These are phyloP conservation scores for Myxozyma nipponensis DNA, from an alignment of 805 yeast genomes.

Conservation along the genomic window DNA sequence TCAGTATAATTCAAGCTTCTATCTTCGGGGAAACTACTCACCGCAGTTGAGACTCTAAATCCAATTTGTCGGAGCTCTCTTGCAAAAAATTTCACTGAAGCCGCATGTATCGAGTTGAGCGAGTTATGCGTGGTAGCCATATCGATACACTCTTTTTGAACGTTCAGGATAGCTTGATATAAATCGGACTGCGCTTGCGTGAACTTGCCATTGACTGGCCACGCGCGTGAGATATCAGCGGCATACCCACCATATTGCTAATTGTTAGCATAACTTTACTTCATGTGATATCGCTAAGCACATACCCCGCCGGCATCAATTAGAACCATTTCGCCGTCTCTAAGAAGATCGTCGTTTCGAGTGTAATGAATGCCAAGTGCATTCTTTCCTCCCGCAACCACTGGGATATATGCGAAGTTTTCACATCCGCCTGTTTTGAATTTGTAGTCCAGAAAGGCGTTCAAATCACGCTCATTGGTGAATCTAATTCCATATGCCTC, in stretches of 20 bases:
- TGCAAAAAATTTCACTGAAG: slow-evolving; percentile 57
- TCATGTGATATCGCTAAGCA: neutral
- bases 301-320: slow-evolving; percentile 86
- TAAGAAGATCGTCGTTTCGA: slow-evolving; percentile 75
- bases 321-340: slow-evolving; percentile 72
- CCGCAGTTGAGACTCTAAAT: slow-evolving; percentile 37
- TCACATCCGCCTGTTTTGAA: slow-evolving; percentile 88
- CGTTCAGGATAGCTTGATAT: slow-evolving; percentile 82
- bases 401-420: slow-evolving; percentile 86
- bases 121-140: slow-evolving; percentile 57
- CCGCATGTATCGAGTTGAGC: slow-evolving; percentile 69
- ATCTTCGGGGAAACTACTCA: slow-evolving; percentile 1
- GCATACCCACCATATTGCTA: slow-evolving; percentile 81
- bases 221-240: slow-evolving; percentile 92
- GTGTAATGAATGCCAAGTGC: slow-evolving; percentile 92
- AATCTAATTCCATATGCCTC: slow-evolving; percentile 69
- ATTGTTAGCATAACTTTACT: too few species aligned
- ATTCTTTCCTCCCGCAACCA: slow-evolving; percentile 88
- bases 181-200: slow-evolving; percentile 75
- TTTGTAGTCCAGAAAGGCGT: slow-evolving; percentile 74
- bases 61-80: slow-evolving; percentile 72
- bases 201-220: slow-evolving; percentile 84
- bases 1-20: slow-evolving; percentile 18
- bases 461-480: slow-evolving; percentile 69
- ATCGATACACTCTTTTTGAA: slow-evolving; percentile 72